These are phyloP conservation scores for Candida manassasensis DNA, from an alignment of 805 yeast genomes.

Conservation along the genomic window DNA sequence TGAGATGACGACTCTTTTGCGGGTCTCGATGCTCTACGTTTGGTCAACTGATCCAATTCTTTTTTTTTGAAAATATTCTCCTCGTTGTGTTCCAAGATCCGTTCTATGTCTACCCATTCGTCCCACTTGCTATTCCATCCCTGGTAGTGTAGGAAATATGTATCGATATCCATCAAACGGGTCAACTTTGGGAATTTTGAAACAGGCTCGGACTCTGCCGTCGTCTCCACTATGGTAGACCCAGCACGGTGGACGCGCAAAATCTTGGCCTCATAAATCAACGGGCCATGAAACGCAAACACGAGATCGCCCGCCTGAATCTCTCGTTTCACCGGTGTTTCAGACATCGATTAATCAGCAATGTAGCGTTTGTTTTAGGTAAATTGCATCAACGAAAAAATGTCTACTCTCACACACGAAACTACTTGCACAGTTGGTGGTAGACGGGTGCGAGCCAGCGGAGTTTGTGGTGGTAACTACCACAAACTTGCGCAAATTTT, in stretches of 20 bases:
- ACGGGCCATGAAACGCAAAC: slow-evolving; percentile 86
- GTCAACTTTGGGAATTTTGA: slow-evolving; percentile 21
- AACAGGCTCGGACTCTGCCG: slow-evolving; percentile 18
- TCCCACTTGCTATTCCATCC: slow-evolving; percentile 98
- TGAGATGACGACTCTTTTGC: slow-evolving; percentile 9
- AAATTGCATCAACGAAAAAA: slow-evolving; percentile 1
- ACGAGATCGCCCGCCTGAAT: slow-evolving; percentile 25
- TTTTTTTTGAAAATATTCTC: slow-evolving; percentile 69
- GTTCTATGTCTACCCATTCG: slow-evolving; percentile 79
- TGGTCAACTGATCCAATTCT: slow-evolving; percentile 40
- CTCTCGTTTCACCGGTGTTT: slow-evolving; percentile 1
- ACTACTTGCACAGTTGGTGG: slow-evolving; percentile 4
- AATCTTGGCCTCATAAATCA: slow-evolving; percentile 84
- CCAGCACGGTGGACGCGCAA: slow-evolving; percentile 56
- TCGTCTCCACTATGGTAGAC: slow-evolving; percentile 36
- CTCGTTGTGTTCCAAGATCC: slow-evolving; percentile 64
- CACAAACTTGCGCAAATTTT: no score
- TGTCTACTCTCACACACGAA: slow-evolving; percentile 4
- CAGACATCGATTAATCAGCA: not conserved
- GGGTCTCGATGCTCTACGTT: slow-evolving; percentile 8
- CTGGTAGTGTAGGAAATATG: slow-evolving; percentile 78
- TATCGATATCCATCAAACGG: slow-evolving; percentile 20
- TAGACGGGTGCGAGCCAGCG: no score
- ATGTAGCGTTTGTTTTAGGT: not conserved
- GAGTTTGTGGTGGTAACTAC: no score